Percentiles rank a stretch among this genome's conserved stretches.
phyloP scores from a whole-genome alignment of 2,329 filamentous ascomycete species.

The Triangularia setosa region DNA sequence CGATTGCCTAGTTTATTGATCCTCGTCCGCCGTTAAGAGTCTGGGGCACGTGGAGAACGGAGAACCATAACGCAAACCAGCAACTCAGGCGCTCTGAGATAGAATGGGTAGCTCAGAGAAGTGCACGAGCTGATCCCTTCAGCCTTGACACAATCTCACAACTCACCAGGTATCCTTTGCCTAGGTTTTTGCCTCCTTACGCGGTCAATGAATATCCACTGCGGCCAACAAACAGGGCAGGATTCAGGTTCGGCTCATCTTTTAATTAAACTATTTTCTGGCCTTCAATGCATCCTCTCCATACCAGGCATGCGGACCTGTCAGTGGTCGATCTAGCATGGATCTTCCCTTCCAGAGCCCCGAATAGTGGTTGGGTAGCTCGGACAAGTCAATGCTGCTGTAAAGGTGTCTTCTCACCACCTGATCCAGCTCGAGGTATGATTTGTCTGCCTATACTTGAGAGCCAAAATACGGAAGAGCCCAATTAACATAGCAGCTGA shows the following conservation, averaged over 20 bases:
- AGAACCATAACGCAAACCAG: background rate
- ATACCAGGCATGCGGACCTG: background rate
- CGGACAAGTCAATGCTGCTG: background rate
- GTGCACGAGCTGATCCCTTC: background rate
- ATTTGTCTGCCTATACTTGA: background rate
- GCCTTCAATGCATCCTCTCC: constrained; percentile 15
- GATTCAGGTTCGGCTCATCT: constrained; percentile 1
- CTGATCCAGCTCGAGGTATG: background rate
- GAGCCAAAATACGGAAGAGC: background rate
- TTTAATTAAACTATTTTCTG: constrained; percentile 16
- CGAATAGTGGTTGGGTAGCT: background rate
- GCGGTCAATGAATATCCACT: background rate
- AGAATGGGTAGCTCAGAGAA: background rate
- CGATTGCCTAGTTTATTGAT: constrained; percentile 11
- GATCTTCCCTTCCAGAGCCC: constrained; percentile 1
- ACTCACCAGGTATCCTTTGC: background rate
- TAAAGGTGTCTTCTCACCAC: background rate
- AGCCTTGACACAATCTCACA: background rate
- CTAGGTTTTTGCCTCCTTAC: background rate
- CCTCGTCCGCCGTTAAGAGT: constrained; percentile 2
- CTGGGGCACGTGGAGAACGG: constrained; percentile 6
- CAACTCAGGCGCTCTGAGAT: background rate
- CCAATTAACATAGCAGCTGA: background rate
- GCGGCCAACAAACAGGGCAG: background rate
- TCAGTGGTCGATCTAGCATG: constrained; percentile 3